phyloP scores from a whole-genome alignment of 441 rosid species.

The Adansonia gregorii region DNA sequence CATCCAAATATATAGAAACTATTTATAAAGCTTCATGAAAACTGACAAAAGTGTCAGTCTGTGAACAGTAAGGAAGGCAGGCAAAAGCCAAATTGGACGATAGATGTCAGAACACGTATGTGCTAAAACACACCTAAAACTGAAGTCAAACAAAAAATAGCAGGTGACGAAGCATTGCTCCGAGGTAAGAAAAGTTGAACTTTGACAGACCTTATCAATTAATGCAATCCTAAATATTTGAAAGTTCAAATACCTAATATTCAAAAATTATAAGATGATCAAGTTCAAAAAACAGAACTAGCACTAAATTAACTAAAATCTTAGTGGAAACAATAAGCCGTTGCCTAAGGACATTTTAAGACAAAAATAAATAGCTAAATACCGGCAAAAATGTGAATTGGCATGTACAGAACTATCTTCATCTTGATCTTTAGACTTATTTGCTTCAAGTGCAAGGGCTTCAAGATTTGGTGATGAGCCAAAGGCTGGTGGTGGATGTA shows the following conservation, averaged over 20 bases:
- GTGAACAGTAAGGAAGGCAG: not conserved
- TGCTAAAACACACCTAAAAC: not conserved
- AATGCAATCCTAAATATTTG: not conserved
- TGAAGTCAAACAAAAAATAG: not conserved
- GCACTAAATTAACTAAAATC: not conserved
- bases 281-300: not conserved
- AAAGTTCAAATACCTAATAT: not conserved
- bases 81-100: not conserved
- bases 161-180: not conserved
- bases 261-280: not conserved
- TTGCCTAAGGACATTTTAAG: conserved; percentile 5
- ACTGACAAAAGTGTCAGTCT: not conserved
- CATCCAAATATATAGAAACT: conserved; percentile 19
- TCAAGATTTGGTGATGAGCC: conserved; percentile 79
- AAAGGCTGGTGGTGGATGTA: conserved; percentile 77
- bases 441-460: conserved; percentile 58
- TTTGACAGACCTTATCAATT: not conserved
- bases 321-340: not conserved
- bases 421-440: conserved; percentile 40
- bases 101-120: not conserved
- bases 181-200: not conserved
- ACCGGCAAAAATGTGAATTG: conserved; percentile 70
- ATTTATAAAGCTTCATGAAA: conserved; percentile 13
- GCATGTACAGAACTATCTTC: conserved; percentile 69
- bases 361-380: conserved; percentile 46